These are phyloP conservation scores for Eimeria brunetti DNA, from an alignment of 169 alveolate genomes.

Conservation along the genomic window DNA sequence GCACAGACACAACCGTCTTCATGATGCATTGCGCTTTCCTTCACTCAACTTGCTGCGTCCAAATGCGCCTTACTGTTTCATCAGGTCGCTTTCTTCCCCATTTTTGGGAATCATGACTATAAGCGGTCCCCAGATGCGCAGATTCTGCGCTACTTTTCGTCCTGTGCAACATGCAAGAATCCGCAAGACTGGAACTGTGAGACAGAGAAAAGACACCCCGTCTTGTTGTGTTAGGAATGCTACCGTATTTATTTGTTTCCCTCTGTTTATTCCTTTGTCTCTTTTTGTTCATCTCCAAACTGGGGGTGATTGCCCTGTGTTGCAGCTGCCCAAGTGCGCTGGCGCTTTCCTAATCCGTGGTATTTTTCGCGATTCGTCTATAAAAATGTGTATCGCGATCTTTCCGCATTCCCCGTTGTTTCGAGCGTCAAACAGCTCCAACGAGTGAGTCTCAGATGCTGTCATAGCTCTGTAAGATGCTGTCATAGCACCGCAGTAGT, in stretches of 20 bases:
- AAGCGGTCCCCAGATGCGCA: slow-evolving; percentile 39
- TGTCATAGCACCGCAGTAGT: background rate
- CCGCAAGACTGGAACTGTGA: slow-evolving; percentile 50
- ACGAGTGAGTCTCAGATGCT: background rate
- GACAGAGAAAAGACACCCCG: background rate
- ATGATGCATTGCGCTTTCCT: background rate
- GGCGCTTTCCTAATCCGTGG: slow-evolving; percentile 76
- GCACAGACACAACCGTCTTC: background rate
- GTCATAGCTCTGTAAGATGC: background rate
- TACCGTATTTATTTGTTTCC: background rate
- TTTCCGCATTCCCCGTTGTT: slow-evolving; percentile 36
- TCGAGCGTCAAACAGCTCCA: slow-evolving; percentile 7
- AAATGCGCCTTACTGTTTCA: background rate
- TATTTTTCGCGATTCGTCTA: slow-evolving; percentile 64
- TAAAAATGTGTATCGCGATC: slow-evolving; percentile 22
- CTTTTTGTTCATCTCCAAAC: background rate
- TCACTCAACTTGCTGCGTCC: background rate
- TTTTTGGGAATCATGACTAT: slow-evolving; percentile 72
- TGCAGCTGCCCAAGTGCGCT: slow-evolving; percentile 57
- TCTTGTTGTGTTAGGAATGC: background rate
- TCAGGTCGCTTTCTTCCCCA: slow-evolving; percentile 74
- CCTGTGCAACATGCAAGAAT: slow-evolving; percentile 11
- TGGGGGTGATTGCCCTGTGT: background rate
- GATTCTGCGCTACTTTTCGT: slow-evolving; percentile 35
- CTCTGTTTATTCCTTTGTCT: background rate